Conservation (phyloP, 75 land plant species). For the Picea glauca region DNA sequence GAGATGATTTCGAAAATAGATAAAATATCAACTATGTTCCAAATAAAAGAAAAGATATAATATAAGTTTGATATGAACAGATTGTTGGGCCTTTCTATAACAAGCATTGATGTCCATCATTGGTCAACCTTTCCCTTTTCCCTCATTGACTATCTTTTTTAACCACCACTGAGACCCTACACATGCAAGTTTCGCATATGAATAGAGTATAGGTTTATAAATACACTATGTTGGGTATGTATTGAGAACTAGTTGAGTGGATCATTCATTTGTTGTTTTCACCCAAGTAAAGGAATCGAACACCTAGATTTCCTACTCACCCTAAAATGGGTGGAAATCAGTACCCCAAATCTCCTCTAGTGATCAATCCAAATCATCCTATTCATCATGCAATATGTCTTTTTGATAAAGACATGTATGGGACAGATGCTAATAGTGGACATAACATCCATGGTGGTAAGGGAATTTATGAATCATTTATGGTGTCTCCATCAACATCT, state of each 20-base stretch:
- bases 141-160: too few species aligned
- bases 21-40: too few species aligned
- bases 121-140: too few species aligned
- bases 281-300: slow-evolving; percentile 63
- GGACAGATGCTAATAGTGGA: slow-evolving; percentile 5
- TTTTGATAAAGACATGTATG: background rate
- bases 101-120: too few species aligned
- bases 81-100: too few species aligned
- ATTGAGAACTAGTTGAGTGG: slow-evolving; percentile 74
- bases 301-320: slow-evolving; percentile 62
- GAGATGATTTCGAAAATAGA: too few species aligned
- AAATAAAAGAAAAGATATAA: too few species aligned
- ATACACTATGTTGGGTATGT: slow-evolving; percentile 62
- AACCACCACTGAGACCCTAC: too few species aligned
- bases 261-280: slow-evolving; percentile 85
- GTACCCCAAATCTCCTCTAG: slow-evolving; percentile 17
- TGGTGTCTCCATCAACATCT: slow-evolving; percentile 82
- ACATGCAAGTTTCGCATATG: too few species aligned
- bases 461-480: slow-evolving; percentile 93
- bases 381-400: background rate
- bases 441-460: slow-evolving; percentile 40
- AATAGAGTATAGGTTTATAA: slow-evolving; percentile 16
- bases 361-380: background rate
- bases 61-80: too few species aligned
- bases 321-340: slow-evolving; percentile 42